phyloP scores from a whole-genome alignment of 805 yeast species.

The Cyberlindnera petersonii region DNA sequence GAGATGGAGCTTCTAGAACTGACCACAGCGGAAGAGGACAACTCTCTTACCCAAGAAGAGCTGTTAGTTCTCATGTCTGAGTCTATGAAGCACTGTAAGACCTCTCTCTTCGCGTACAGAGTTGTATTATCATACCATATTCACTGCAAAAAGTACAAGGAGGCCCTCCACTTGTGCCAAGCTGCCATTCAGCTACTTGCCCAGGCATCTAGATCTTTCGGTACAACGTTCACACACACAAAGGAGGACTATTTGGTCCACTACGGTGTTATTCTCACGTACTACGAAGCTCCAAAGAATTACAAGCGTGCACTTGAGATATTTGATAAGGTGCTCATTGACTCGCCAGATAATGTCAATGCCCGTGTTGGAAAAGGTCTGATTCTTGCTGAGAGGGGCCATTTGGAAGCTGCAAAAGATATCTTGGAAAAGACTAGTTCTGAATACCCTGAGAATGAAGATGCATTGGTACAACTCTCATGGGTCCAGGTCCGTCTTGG shows the following conservation, averaged over 20 bases:
- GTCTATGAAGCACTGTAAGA: conserved; percentile 43
- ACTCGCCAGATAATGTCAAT: conserved; percentile 42
- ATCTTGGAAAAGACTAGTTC: conserved; percentile 49
- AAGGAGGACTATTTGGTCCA: conserved; percentile 57
- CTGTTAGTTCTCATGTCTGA: conserved; percentile 46
- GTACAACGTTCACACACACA: conserved; percentile 46
- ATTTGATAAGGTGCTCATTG: conserved; percentile 57
- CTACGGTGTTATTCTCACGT: conserved; percentile 74
- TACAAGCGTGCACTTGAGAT: conserved; percentile 67
- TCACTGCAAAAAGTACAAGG: conserved; percentile 57
- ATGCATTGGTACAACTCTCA: conserved; percentile 64
- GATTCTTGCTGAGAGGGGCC: conserved; percentile 63
- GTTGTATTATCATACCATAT: conserved; percentile 59
- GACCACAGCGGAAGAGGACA: conserved; percentile 23
- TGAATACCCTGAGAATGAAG: conserved; percentile 47
- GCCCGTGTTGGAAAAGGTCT: conserved; percentile 83
- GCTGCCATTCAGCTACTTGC: conserved; percentile 56
- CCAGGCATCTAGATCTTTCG: conserved; percentile 41
- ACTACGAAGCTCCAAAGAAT: conserved; percentile 88
- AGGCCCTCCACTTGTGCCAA: conserved; percentile 57
- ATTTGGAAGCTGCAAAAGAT: conserved; percentile 49
- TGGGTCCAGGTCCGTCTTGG: conserved; percentile 71
- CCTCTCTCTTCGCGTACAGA: conserved; percentile 58
- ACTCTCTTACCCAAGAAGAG: conserved; percentile 42
- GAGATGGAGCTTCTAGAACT: conserved; percentile 26